Base-by-base conservation (phyloP, 2,329 filamentous ascomycete species). In the Rhytidhysteron rufulum region DNA sequence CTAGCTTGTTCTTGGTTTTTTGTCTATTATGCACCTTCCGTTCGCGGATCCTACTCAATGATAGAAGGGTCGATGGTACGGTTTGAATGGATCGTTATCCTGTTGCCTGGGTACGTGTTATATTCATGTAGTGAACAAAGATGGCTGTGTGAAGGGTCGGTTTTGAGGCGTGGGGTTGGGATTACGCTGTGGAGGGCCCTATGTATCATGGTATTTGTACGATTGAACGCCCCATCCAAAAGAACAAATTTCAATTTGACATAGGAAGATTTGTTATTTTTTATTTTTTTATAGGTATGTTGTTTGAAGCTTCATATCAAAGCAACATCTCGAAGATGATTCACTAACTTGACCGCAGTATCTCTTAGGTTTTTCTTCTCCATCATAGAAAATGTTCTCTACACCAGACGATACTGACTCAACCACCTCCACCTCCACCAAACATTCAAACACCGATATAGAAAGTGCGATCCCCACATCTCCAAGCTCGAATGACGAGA, bases 401-500 rank as follows among this genome's bases (percentile, higher is more conserved):
- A 15, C 6, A 15, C 11, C 8, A n/a, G 5, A 20, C 19, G n/a
- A 15, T 18, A 29, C 20, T 17, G n/a, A n/a, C 17, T 18, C 11
- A 15, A 16, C 22, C 7, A 13, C 24, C 13, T 27, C 5, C 20
- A 18, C 24, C 15, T 49, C 40, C 29, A 44, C 34, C 27, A 51
- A 50, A 20, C 36, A 42, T 19, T 37, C 47, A 1, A 29, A 31
- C 16, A 42, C 40, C 2, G 50, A 53, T 27, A 30, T 36, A 2
- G 42, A 39, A 24, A 50, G 45, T 37, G 41, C 40, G 15, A 8
- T n/a, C 2, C 48, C 45, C 3, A 47, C 39, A 31, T 27, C 35
- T 2, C 25, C 41, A 3, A 39, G 20, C 35, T 38, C 37, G 16
- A 10, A 15, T 3, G 22, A 35, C 7, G 33, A 21, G 20, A 22